Evolutionary conservation across 176 grass and related monocot genomes (phyloP).

Genomic region (Pontederia crassipes): DNA sequence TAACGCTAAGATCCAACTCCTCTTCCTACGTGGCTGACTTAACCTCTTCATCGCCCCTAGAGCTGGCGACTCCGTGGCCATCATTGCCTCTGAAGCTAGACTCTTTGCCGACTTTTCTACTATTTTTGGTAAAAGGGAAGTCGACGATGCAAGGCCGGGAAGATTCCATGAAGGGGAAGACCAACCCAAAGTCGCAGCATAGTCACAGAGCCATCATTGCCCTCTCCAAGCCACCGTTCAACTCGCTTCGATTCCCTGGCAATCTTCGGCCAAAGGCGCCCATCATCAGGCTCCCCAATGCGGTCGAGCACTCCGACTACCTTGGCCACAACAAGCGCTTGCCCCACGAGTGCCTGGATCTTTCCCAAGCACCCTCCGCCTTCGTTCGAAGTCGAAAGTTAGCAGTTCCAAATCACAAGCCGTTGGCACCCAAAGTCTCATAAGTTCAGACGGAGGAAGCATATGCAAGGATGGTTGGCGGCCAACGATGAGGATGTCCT

Average conservation of each 20-base stretch:
- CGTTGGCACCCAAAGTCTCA: slow-evolving; percentile 67
- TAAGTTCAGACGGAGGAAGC: too few relatives aligned
- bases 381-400: slow-evolving; percentile 28
- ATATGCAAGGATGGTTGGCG: too few relatives aligned
- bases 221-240: slow-evolving; percentile 7
- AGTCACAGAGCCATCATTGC: slow-evolving; percentile 8
- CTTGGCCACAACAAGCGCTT: slow-evolving; percentile 11
- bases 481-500: too few relatives aligned
- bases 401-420: slow-evolving; percentile 49
- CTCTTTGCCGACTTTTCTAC: neutral
- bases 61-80: slow-evolving; percentile 12
- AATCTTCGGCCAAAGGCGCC: slow-evolving; percentile 46
- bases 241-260: slow-evolving; percentile 58
- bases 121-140: neutral
- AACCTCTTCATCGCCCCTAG: slow-evolving; percentile 53
- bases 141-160: slow-evolving; percentile 45
- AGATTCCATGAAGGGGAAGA: slow-evolving; percentile 72
- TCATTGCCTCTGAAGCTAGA: neutral
- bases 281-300: slow-evolving; percentile 42
- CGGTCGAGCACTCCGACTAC: slow-evolving; percentile 29
- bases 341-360: slow-evolving; percentile 27
- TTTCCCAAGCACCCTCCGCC: slow-evolving; percentile 45
- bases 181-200: slow-evolving; percentile 71
- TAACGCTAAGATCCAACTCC: slow-evolving; percentile 11
- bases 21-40: slow-evolving; percentile 40